Evolutionary conservation across 805 yeast species (phyloP).

Genomic region (Teunomyces barrocoloradensis): DNA sequence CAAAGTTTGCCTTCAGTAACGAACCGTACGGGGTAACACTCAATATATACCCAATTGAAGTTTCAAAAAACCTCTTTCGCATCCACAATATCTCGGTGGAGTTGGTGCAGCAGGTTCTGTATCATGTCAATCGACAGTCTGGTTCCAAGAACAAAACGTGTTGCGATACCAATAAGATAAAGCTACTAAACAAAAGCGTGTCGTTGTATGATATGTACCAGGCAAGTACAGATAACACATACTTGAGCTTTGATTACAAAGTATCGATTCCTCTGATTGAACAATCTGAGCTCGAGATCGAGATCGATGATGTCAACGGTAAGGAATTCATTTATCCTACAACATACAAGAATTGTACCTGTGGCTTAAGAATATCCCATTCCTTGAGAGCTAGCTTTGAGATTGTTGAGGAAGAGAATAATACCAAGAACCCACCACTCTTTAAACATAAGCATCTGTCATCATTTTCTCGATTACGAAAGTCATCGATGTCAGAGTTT

Average conservation of each 20-base stretch:
- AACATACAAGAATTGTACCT: constrained; percentile 1
- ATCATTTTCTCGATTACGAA: not conserved
- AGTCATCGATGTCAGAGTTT: not conserved
- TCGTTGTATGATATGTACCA: not conserved
- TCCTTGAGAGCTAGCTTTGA: constrained; percentile 10
- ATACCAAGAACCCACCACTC: constrained; percentile 6
- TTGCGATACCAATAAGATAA: constrained; percentile 4
- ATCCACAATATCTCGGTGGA: constrained; percentile 8
- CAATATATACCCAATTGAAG: constrained; percentile 10
- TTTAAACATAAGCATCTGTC: not conserved
- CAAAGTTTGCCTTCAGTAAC: constrained; percentile 13
- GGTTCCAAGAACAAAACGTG: not conserved
- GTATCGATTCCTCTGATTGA: constrained; percentile 3
- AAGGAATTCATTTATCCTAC: constrained; percentile 5
- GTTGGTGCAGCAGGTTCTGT: constrained; percentile 8
- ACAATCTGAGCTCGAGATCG: not conserved
- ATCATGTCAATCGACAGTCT: not conserved
- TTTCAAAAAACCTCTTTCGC: not conserved
- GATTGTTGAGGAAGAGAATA: constrained; percentile 7
- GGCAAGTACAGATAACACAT: not conserved
- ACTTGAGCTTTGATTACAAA: not conserved
- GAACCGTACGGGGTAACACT: constrained; percentile 7
- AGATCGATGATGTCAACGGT: not conserved
- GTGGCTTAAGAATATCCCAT: constrained; percentile 11
- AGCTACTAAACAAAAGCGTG: not conserved